Evolutionary conservation across 2,329 filamentous ascomycete species (phyloP).

Genomic region (Furcasterigmium sp.): DNA sequence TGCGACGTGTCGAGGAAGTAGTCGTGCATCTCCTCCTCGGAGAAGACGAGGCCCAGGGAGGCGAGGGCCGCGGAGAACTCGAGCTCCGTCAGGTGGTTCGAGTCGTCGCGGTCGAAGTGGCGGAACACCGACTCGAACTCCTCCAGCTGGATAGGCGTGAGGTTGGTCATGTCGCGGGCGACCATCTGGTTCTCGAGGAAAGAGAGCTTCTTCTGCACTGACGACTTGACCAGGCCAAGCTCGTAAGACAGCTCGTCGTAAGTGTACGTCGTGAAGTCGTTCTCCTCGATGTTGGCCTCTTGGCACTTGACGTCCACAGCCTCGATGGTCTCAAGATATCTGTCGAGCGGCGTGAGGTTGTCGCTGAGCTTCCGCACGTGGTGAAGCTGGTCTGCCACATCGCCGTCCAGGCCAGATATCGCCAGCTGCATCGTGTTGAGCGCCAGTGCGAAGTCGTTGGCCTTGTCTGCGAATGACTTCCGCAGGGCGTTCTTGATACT

Average conservation of each 20-base stretch:
- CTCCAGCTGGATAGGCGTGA: constrained; percentile 95
- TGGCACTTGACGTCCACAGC: constrained; percentile 82
- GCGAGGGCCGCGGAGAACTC: constrained; percentile 95
- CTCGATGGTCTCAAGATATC: constrained; percentile 83
- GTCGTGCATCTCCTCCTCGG: constrained; percentile 96
- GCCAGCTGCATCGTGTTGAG: constrained; percentile 92
- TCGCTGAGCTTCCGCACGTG: constrained; percentile 83
- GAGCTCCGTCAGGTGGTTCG: constrained; percentile 84
- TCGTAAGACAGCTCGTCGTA: constrained; percentile 96
- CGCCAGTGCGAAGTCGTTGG: constrained; percentile 94
- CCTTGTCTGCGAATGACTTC: constrained; percentile 92
- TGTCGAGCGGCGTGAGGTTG: constrained; percentile 82
- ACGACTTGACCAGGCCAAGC: constrained; percentile 82
- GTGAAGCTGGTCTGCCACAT: constrained; percentile 88
- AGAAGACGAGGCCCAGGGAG: constrained; percentile 92
- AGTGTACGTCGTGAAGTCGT: constrained; percentile 99
- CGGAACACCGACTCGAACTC: constrained; percentile 98
- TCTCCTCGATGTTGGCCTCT: constrained; percentile 98
- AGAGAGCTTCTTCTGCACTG: constrained; percentile 90
- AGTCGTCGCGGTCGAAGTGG: constrained; percentile 92
- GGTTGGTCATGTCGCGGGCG: constrained; percentile 95
- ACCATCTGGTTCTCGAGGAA: constrained; percentile 99
- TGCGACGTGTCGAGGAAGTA: constrained; percentile 86
- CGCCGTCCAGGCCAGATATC: constrained; percentile 94
- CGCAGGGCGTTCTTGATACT: constrained; percentile 94